These are phyloP conservation scores for Zoysia pacifica DNA, from an alignment of 176 grass and related monocot genomes.

Conservation along the genomic window DNA sequence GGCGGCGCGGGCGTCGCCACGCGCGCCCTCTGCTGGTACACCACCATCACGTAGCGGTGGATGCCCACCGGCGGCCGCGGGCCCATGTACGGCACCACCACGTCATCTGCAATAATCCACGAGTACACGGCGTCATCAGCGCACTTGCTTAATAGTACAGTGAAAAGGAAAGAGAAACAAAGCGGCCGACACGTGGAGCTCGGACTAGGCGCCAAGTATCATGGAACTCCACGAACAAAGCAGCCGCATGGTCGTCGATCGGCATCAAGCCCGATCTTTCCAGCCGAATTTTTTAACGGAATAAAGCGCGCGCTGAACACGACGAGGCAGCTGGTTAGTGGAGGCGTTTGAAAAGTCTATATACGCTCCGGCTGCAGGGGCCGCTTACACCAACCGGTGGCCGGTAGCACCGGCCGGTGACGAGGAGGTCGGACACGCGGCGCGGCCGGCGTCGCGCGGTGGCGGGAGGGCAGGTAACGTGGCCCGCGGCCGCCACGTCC, in stretches of 20 bases:
- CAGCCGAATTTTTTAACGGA: too few species aligned
- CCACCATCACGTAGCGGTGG: conserved; percentile 82
- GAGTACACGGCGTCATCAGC: too few species aligned
- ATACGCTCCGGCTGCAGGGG: background rate
- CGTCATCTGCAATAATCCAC: conserved; percentile 34
- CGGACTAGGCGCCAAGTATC: background rate
- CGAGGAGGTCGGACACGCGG: conserved; percentile 29
- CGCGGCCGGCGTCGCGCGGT: background rate
- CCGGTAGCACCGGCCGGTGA: background rate
- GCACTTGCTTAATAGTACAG: too few species aligned
- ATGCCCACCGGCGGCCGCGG: conserved; percentile 65
- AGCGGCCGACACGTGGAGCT: background rate
- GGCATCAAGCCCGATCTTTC: too few species aligned
- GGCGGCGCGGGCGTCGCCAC: conserved; percentile 28
- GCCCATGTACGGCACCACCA: conserved; percentile 65
- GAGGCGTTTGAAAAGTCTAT: background rate
- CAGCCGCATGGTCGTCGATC: too few species aligned
- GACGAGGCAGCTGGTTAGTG: too few species aligned
- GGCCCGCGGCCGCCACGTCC: background rate
- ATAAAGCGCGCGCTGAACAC: too few species aligned
- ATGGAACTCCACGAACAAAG: background rate
- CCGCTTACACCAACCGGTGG: conserved; percentile 21
- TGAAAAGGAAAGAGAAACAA: too few species aligned
- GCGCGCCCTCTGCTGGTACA: conserved; percentile 66
- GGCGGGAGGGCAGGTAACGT: background rate